These are phyloP conservation scores for Cucurbita argyrosperma DNA, from an alignment of 306 rosid species.

Conservation along the genomic window DNA sequence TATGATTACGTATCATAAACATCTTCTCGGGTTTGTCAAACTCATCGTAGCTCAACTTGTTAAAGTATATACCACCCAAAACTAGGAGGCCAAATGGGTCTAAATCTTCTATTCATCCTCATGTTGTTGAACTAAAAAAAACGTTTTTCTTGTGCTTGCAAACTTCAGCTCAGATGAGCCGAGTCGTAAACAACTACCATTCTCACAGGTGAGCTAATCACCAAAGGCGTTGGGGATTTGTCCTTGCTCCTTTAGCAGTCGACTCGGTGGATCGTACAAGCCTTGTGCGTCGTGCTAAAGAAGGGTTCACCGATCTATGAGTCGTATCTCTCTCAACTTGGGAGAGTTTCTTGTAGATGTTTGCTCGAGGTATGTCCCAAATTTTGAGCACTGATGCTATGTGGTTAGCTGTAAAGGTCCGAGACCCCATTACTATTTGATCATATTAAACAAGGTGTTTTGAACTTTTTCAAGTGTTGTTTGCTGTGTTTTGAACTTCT, in stretches of 20 bases:
- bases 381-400: neutral
- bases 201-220: neutral
- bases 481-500: neutral
- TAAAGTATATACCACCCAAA: too few relatives aligned
- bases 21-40: neutral
- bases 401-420: neutral
- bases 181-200: neutral
- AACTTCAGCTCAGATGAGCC: neutral
- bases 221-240: neutral
- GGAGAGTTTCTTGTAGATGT: neutral
- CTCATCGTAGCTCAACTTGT: neutral
- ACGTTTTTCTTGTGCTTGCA: neutral
- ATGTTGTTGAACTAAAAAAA: neutral
- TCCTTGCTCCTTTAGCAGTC: neutral
- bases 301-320: neutral
- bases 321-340: neutral
- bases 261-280: neutral
- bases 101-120: too few relatives aligned
- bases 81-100: too few relatives aligned
- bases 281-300: neutral
- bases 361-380: neutral
- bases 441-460: neutral
- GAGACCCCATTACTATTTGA: neutral
- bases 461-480: neutral
- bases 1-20: neutral